Percentiles rank a stretch among this genome's conserved stretches.
Conservation (phyloP, 176 grass and related monocot genomes). For the Paspalum notatum region DNA sequence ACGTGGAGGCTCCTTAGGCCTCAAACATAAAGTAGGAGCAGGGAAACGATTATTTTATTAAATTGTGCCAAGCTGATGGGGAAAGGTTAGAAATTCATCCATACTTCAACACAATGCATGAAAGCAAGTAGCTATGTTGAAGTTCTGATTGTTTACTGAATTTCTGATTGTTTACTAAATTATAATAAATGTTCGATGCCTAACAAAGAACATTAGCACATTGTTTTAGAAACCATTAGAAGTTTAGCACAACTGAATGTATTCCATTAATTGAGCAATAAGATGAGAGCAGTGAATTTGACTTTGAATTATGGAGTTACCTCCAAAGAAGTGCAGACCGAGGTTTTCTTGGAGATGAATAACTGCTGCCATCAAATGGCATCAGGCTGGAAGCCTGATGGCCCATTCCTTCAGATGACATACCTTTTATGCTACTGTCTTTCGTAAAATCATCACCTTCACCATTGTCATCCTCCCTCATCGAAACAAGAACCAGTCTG, state of each 20-base stretch:
- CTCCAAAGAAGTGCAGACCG: slow-evolving; percentile 96
- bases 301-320: slow-evolving; percentile 45
- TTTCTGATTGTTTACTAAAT: slow-evolving; percentile 31
- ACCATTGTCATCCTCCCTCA: slow-evolving; percentile 95
- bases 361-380: slow-evolving; percentile 65
- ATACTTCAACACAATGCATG: slow-evolving; percentile 5
- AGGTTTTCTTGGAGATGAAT: slow-evolving; percentile 73
- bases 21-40: background rate
- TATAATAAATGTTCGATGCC: slow-evolving; percentile 29
- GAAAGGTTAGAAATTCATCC: background rate
- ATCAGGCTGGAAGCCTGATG: slow-evolving; percentile 51
- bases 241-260: background rate
- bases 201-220: slow-evolving; percentile 27
- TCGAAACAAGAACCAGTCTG: slow-evolving; percentile 88
- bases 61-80: background rate
- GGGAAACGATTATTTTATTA: background rate
- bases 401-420: slow-evolving; percentile 56
- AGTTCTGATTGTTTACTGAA: slow-evolving; percentile 31
- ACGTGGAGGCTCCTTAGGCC: background rate
- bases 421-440: slow-evolving; percentile 64
- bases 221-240: background rate
- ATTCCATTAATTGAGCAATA: slow-evolving; percentile 3
- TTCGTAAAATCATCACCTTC: slow-evolving; percentile 72
- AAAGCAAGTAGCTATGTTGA: slow-evolving; percentile 22
- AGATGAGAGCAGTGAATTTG: slow-evolving; percentile 13